These are phyloP conservation scores for Calendula officinalis DNA, from an alignment of 129 eudicot genomes.

Conservation along the genomic window DNA sequence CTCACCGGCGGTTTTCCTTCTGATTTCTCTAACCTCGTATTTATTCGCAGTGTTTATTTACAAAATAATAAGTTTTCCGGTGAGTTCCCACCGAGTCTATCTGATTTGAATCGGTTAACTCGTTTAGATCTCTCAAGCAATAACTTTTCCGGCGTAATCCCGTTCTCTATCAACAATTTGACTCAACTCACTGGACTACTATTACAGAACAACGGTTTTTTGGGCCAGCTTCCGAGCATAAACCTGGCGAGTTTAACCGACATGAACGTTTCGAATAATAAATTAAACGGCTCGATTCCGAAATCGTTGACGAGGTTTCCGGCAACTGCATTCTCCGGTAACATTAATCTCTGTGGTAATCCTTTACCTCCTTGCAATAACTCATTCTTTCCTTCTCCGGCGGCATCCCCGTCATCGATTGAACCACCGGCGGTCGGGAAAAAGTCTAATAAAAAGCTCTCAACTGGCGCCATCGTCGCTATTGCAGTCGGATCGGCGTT, in stretches of 20 bases:
- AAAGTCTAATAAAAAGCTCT: conserved; percentile 43
- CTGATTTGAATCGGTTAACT: conserved; percentile 41
- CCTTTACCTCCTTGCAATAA: conserved; percentile 65
- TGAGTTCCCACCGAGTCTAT: conserved; percentile 56
- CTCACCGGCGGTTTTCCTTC: conserved; percentile 62
- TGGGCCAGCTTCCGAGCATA: conserved; percentile 62
- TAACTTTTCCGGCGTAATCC: conserved; percentile 60
- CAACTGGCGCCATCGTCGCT: conserved; percentile 60
- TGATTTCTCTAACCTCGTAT: conserved; percentile 53
- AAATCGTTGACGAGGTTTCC: conserved; percentile 46
- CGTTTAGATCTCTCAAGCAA: conserved; percentile 69
- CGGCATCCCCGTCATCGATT: conserved; percentile 49
- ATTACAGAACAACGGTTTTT: conserved; percentile 49
- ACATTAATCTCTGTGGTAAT: conserved; percentile 64
- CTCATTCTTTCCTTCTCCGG: conserved; percentile 55
- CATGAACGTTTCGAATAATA: conserved; percentile 59
- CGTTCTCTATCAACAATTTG: conserved; percentile 57
- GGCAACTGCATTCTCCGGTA: conserved; percentile 61
- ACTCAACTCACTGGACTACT: conserved; percentile 58
- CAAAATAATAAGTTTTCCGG: conserved; percentile 64
- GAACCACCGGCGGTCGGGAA: conserved; percentile 24
- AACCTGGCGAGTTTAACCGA: conserved; percentile 28
- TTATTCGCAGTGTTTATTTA: conserved; percentile 50
- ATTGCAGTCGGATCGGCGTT: conserved; percentile 66
- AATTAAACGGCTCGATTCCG: conserved; percentile 74